Evolutionary conservation across 139 green algal genomes (phyloP).

Genomic region (Axilococcus clingmanii): DNA sequence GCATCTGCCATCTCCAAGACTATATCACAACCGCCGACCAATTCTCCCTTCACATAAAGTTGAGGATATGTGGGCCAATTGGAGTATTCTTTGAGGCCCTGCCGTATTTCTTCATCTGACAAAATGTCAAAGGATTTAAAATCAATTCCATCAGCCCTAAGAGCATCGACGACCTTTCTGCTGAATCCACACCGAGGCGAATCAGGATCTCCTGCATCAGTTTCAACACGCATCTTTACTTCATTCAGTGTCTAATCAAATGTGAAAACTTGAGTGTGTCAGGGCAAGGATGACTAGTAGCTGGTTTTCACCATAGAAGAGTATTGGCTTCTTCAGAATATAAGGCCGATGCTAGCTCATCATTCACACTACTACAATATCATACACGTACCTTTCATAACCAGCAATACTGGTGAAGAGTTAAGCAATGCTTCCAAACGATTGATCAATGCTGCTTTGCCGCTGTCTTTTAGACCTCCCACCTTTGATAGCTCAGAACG

Average conservation of each 20-base stretch:
- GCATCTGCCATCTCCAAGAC: constrained; percentile 52
- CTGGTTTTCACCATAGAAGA: too few relatives aligned
- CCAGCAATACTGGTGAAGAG: constrained; percentile 53
- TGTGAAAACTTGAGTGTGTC: too few relatives aligned
- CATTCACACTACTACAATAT: too few relatives aligned
- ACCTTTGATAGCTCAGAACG: neutral
- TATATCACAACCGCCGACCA: constrained; percentile 83
- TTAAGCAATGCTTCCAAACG: constrained; percentile 51
- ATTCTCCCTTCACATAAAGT: constrained; percentile 73
- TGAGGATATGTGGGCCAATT: constrained; percentile 80
- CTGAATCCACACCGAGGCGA: constrained; percentile 82
- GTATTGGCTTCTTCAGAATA: too few relatives aligned
- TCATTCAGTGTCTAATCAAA: too few relatives aligned
- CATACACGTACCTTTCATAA: constrained; percentile 87
- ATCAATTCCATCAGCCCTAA: constrained; percentile 28
- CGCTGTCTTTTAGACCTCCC: neutral
- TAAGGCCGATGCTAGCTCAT: too few relatives aligned
- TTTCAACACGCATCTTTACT: too few relatives aligned
- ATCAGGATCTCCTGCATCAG: constrained; percentile 22
- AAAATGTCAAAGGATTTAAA: constrained; percentile 89
- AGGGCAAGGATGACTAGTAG: too few relatives aligned
- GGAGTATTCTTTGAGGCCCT: constrained; percentile 66
- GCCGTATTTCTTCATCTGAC: constrained; percentile 56
- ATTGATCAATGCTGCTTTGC: too few relatives aligned
- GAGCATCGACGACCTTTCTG: constrained; percentile 52